A percentile compares a stretch with the other conserved stretches of the same genome.
These are phyloP conservation scores for Vanderwaltozyma yarrowii DNA, from an alignment of 805 yeast species.

Conservation along the genomic window DNA sequence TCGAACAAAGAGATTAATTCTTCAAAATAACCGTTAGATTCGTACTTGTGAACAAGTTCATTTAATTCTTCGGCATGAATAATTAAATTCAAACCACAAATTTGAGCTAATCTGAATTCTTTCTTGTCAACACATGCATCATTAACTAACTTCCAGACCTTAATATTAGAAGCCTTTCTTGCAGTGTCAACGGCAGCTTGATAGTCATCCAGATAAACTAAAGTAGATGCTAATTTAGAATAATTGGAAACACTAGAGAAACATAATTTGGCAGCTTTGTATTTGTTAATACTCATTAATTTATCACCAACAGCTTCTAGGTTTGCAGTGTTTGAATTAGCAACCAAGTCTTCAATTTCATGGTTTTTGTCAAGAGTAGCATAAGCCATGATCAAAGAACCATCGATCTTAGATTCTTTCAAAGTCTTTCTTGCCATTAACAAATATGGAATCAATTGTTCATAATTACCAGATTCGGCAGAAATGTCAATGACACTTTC, in stretches of 20 bases:
- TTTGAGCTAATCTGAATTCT: conserved; percentile 95
- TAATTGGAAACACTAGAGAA: conserved; percentile 83
- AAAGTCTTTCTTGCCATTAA: conserved; percentile 84
- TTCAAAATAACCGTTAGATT: conserved; percentile 80
- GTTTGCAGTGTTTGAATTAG: conserved; percentile 87
- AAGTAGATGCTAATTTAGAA: conserved; percentile 92
- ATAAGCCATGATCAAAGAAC: conserved; percentile 78
- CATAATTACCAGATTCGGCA: conserved; percentile 92
- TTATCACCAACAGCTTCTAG: conserved; percentile 87
- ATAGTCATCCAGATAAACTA: conserved; percentile 84
- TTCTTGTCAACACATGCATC: conserved; percentile 91
- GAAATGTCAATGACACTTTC: conserved; percentile 90
- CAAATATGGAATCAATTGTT: conserved; percentile 79
- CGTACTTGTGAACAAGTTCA: conserved; percentile 79
- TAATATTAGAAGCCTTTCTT: conserved; percentile 87
- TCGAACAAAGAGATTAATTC: conserved; percentile 89
- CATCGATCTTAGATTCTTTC: conserved; percentile 89
- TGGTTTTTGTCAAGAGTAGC: conserved; percentile 66
- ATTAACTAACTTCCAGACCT: conserved; percentile 96
- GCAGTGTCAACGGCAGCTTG: conserved; percentile 98
- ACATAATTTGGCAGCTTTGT: conserved; percentile 86
- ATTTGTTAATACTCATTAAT: conserved; percentile 68
- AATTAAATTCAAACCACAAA: conserved; percentile 94
- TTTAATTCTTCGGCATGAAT: conserved; percentile 96
- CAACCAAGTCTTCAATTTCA: conserved; percentile 78